These are phyloP conservation scores for Calamus simplicifolius DNA, from an alignment of 176 grass and related monocot genomes.

Conservation along the genomic window DNA sequence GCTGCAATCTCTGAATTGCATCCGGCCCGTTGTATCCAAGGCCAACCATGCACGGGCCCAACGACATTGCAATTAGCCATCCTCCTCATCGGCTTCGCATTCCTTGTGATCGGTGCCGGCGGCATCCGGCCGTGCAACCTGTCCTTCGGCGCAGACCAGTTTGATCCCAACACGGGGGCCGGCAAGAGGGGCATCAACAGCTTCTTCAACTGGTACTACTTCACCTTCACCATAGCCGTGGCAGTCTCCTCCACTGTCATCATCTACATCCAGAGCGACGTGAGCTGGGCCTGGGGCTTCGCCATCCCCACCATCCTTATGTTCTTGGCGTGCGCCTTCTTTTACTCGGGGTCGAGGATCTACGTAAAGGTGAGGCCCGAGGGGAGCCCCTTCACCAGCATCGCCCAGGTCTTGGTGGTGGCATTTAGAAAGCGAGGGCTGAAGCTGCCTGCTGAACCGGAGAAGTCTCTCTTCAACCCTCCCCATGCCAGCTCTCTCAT, in stretches of 20 bases:
- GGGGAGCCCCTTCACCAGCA: constrained; percentile 76
- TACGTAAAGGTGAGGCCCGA: constrained; percentile 68
- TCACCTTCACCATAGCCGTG: constrained; percentile 88
- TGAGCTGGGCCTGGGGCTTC: constrained; percentile 79
- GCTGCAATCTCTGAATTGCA: constrained; percentile 47
- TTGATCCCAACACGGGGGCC: constrained; percentile 62
- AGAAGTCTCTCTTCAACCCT: constrained; percentile 75
- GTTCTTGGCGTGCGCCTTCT: constrained; percentile 69
- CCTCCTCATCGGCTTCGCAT: constrained; percentile 59
- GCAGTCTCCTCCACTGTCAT: constrained; percentile 81
- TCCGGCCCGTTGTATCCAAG: constrained; percentile 35
- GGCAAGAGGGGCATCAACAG: constrained; percentile 97
- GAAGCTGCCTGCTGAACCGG: constrained; percentile 61
- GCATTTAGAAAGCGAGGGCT: constrained; percentile 41
- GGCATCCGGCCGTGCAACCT: constrained; percentile 88
- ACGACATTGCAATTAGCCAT: constrained; percentile 44
- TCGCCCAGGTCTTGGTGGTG: constrained; percentile 51
- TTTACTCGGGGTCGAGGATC: constrained; percentile 70
- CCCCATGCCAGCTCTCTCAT: constrained; percentile 35
- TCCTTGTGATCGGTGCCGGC: constrained; percentile 65
- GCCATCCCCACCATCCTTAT: constrained; percentile 73
- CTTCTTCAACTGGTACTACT: constrained; percentile 99
- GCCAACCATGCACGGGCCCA: constrained; percentile 35
- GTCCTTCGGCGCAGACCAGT: constrained; percentile 87
- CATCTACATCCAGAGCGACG: constrained; percentile 95